Evolutionary conservation across 1,284 basidiomycete species (phyloP).

Genomic region (Cerioporus squamosus): DNA sequence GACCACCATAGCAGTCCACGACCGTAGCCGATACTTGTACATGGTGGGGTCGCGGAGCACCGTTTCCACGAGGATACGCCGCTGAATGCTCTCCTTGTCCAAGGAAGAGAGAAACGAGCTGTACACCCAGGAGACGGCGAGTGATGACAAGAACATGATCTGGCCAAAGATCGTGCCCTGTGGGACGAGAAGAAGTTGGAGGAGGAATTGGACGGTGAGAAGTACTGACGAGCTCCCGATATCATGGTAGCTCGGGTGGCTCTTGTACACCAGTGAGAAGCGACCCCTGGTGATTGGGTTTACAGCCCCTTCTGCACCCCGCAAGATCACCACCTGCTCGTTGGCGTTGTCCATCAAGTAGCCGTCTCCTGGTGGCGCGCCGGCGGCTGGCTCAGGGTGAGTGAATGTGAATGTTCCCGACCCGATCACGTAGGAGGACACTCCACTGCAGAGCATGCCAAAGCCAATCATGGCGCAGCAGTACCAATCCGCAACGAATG

Average conservation of each 20-base stretch:
- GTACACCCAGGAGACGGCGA: conserved; percentile 21
- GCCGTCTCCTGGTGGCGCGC: conserved; percentile 16
- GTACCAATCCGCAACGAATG: conserved; percentile 11
- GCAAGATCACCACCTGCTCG: conserved; percentile 14
- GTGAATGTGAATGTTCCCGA: conserved; percentile 12
- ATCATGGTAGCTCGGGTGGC: conserved; percentile 10
- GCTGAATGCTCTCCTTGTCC: conserved; percentile 20
- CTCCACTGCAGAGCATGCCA: conserved; percentile 18
- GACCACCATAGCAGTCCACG: conserved; percentile 16
- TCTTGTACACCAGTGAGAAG: conserved; percentile 17
- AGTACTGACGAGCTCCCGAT: conserved; percentile 20
- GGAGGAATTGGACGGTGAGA: conserved; percentile 23
- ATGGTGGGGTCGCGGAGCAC: conserved; percentile 2
- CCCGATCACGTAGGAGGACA: conserved; percentile 18
- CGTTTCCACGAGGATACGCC: conserved; percentile 12
- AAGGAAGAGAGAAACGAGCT: conserved; percentile 24
- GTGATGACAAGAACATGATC: conserved; percentile 20
- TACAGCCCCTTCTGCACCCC: conserved; percentile 16
- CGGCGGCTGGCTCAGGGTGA: conserved; percentile 8
- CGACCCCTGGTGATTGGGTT: conserved; percentile 20
- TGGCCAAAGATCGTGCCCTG: conserved; percentile 19
- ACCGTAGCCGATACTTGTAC: conserved; percentile 13
- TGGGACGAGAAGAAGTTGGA: conserved; percentile 22
- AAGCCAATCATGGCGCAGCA: conserved; percentile 18
- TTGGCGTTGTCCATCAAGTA: background rate